A percentile compares a stretch with the other conserved stretches of the same genome.
Evolutionary conservation across 192 early-diverging fungal genomes (phyloP).

Genomic region (Entomortierella parvispora): DNA sequence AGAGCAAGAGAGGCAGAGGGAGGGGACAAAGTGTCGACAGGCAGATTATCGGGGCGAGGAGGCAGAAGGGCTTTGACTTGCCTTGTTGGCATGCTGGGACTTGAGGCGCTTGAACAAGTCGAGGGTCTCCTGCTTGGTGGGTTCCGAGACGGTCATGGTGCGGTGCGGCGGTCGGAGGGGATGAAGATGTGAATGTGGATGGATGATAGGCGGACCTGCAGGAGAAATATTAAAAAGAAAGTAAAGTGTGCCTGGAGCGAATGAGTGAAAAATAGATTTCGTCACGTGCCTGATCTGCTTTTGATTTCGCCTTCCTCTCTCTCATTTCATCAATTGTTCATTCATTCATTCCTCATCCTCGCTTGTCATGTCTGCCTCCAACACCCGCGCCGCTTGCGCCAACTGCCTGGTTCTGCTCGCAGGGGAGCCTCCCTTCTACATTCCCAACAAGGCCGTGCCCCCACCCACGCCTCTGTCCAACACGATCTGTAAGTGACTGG

Average conservation of each 20-base stretch:
- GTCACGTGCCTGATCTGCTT: not conserved
- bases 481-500: constrained; percentile 35
- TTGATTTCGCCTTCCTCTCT: not conserved
- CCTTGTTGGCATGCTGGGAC: constrained; percentile 62
- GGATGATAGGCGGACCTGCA: not conserved
- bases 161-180: too few species aligned
- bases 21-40: not conserved
- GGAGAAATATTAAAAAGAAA: not conserved
- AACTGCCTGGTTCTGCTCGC: constrained; percentile 37
- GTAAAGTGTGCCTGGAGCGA: not conserved
- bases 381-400: constrained; percentile 40
- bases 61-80: constrained; percentile 22
- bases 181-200: constrained; percentile 1
- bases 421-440: constrained; percentile 33
- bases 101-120: constrained; percentile 63
- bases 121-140: constrained; percentile 58
- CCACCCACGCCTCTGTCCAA: constrained; percentile 41
- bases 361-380: constrained; percentile 23
- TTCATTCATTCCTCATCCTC: not conserved
- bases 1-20: not conserved
- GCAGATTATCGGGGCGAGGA: not conserved
- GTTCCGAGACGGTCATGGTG: constrained; percentile 49
- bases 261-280: not conserved
- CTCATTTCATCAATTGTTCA: not conserved
- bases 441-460: constrained; percentile 29